phyloP scores from a whole-genome alignment of 2,329 filamentous ascomycete species.

The Harringtonia lauricola region DNA sequence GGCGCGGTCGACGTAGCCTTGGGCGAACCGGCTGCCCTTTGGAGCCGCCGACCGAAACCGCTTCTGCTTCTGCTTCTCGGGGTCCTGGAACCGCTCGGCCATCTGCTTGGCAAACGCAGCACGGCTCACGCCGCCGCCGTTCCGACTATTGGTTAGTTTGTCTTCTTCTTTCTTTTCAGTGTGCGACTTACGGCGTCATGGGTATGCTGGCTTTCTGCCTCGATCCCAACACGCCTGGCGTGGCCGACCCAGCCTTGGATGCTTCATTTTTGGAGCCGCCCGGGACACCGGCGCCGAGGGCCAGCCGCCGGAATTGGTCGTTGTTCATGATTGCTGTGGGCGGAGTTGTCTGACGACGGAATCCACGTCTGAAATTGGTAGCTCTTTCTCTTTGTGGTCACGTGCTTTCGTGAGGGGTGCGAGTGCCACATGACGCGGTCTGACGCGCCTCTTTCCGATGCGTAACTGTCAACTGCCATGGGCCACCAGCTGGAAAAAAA shows the following conservation, averaged over 20 bases:
- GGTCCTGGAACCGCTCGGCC: conserved; percentile 54
- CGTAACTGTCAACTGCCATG: no score
- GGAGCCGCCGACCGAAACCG: conserved; percentile 63
- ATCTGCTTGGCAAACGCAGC: conserved; percentile 76
- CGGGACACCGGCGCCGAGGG: conserved; percentile 32
- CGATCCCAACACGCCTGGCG: conserved; percentile 53
- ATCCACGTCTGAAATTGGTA: no score
- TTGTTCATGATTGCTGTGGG: conserved; percentile 64
- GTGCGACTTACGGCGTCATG: conserved; percentile 74
- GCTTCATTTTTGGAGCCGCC: conserved; percentile 14
- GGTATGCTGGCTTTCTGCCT: conserved; percentile 71
- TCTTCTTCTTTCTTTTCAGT: no score
- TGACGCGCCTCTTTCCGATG: conserved; percentile 2
- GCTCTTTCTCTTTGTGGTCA: no score
- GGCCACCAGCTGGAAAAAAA: conserved; percentile 51
- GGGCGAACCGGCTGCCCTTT: conserved; percentile 68
- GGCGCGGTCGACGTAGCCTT: conserved; percentile 77
- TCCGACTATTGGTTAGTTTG: conserved; percentile 40
- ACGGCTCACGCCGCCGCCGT: conserved; percentile 42
- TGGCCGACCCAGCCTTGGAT: conserved; percentile 28
- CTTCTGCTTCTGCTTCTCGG: conserved; percentile 54
- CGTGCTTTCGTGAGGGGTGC: conserved; percentile 11
- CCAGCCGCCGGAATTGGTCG: conserved; percentile 77
- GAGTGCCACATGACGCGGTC: conserved; percentile 11
- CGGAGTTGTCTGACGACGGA: no score